phyloP scores from a whole-genome alignment of 2,329 filamentous ascomycete species.

The Fusarium haematococcum region DNA sequence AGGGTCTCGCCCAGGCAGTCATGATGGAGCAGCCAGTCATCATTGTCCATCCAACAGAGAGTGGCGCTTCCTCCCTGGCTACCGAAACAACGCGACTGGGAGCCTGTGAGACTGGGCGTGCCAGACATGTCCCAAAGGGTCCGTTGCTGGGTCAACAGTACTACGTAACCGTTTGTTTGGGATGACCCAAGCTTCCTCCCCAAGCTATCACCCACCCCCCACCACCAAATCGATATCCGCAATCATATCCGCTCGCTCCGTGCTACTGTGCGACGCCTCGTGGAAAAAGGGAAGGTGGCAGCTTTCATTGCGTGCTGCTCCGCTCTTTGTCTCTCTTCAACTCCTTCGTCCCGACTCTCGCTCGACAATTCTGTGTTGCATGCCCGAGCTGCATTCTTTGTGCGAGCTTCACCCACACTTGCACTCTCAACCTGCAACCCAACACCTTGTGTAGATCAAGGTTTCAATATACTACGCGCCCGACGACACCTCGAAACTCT shows the following conservation, averaged over 20 bases:
- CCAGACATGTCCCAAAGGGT: conserved; percentile 8
- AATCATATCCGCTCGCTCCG: conserved; percentile 36
- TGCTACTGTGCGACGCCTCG: conserved; percentile 23
- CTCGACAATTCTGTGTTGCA: conserved; percentile 4
- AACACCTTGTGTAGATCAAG: conserved; percentile 28
- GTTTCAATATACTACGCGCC: conserved; percentile 22
- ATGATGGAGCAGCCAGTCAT: conserved; percentile 1
- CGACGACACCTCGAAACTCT: conserved; percentile 13
- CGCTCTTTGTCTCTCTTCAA: conserved; percentile 17
- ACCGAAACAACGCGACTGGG: conserved; percentile 31
- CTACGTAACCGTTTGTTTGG: conserved; percentile 39
- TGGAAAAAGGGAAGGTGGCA: conserved; percentile 12
- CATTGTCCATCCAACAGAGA: conserved; percentile 16
- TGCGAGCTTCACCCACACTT: not conserved
- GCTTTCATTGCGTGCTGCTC: conserved; percentile 3
- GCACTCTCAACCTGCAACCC: conserved; percentile 10
- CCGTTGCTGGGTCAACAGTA: conserved; percentile 34
- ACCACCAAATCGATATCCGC: conserved; percentile 21
- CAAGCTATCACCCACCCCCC: conserved; percentile 27
- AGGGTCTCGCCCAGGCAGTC: not conserved
- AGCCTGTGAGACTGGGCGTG: conserved; percentile 17
- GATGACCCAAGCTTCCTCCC: conserved; percentile 14
- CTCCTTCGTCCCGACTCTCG: conserved; percentile 9
- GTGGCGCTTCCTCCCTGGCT: conserved; percentile 4
- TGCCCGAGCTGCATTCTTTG: conserved; percentile 2